These are phyloP conservation scores for Dryas drummondii DNA, from an alignment of 306 rosid genomes.

Conservation along the genomic window DNA sequence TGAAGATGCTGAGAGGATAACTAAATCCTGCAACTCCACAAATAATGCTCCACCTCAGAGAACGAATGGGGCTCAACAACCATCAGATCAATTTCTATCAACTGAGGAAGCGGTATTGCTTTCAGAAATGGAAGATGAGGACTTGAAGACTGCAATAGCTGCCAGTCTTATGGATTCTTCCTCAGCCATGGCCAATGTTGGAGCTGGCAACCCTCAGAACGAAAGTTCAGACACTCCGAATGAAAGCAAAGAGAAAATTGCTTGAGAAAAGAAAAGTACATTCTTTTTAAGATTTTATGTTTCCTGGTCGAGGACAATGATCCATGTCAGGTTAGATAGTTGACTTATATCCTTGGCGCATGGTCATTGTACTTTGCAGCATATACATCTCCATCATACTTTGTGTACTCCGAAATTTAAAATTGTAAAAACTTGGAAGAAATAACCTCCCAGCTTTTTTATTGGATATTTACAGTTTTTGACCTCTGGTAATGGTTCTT, in stretches of 20 bases:
- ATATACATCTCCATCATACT: constrained; percentile 34
- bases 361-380: constrained; percentile 40
- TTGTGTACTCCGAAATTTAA: constrained; percentile 26
- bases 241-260: constrained; percentile 37
- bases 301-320: constrained; percentile 43
- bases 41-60: constrained; percentile 60
- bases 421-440: constrained; percentile 48
- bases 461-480: constrained; percentile 12
- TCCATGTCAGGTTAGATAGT: constrained; percentile 34
- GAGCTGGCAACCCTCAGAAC: constrained; percentile 26
- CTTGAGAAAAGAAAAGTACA: constrained; percentile 25
- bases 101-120: constrained; percentile 51
- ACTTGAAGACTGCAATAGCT: constrained; percentile 90
- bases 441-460: constrained; percentile 23
- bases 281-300: constrained; percentile 22
- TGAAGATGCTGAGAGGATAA: constrained; percentile 94
- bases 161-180: constrained; percentile 77
- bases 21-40: constrained; percentile 75
- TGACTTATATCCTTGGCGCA: constrained; percentile 37
- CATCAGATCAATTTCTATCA: constrained; percentile 39
- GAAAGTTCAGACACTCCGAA: constrained; percentile 28
- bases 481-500: neutral
- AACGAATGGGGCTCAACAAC: constrained; percentile 35
- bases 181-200: constrained; percentile 31
- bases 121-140: constrained; percentile 77